phyloP scores from a whole-genome alignment of 129 eudicot species.

The Escallonia rubra region DNA sequence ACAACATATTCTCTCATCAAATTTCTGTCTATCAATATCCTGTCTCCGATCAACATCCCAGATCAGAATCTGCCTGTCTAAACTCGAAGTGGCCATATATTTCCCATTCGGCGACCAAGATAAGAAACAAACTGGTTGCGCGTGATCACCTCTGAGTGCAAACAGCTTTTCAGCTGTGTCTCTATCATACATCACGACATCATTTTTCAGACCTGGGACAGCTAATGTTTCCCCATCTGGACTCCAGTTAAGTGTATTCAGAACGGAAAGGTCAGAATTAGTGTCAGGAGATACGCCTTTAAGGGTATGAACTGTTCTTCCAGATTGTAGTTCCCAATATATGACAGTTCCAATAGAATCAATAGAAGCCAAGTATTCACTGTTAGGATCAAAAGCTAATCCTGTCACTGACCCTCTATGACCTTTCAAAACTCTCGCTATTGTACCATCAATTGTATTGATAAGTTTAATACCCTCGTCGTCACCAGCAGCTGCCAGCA shows the following conservation, averaged over 20 bases:
- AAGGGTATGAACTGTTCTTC: conserved; percentile 58
- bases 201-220: conserved; percentile 82
- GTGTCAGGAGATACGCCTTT: conserved; percentile 65
- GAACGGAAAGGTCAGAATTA: conserved; percentile 44
- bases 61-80: conserved; percentile 77
- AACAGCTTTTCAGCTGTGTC: conserved; percentile 93
- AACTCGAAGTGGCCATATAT: conserved; percentile 84
- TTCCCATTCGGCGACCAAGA: conserved; percentile 93
- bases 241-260: conserved; percentile 75
- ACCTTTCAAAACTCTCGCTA: conserved; percentile 91
- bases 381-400: conserved; percentile 87
- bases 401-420: conserved; percentile 83
- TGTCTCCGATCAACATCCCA: conserved; percentile 86
- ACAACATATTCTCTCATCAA: conserved; percentile 63
- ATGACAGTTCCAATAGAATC: conserved; percentile 86
- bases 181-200: conserved; percentile 90
- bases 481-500: conserved; percentile 97
- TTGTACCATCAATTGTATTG: conserved; percentile 86
- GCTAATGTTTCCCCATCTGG: conserved; percentile 95
- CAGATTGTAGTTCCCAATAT: conserved; percentile 85
- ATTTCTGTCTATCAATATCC: conserved; percentile 92
- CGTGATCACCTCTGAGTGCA: conserved; percentile 87
- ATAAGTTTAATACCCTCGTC: conserved; percentile 97
- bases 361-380: conserved; percentile 87
- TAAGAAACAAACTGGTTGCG: conserved; percentile 63